These are phyloP conservation scores for Ambrosiella xylebori DNA, from an alignment of 2,329 filamentous ascomycete genomes.

Conservation along the genomic window DNA sequence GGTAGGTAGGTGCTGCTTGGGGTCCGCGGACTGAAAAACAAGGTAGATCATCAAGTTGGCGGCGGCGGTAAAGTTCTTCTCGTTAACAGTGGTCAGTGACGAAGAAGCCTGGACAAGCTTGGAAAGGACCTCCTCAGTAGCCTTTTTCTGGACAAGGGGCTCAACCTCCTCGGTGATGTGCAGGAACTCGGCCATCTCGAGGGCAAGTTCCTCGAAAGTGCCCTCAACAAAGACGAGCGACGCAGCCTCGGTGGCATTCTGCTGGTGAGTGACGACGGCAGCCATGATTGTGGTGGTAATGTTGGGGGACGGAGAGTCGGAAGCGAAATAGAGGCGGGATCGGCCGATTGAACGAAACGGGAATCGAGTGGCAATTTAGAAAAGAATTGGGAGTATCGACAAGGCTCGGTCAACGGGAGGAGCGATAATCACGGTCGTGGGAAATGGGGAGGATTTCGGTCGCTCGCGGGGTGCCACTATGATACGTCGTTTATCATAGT, in stretches of 20 bases:
- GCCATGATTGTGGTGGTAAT: constrained; percentile 18
- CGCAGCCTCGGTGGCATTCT: constrained; percentile 21
- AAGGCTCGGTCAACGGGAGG: background rate
- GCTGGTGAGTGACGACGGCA: constrained; percentile 20
- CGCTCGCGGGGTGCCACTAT: constrained; percentile 4
- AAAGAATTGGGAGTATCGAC: background rate
- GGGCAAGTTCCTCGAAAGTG: constrained; percentile 76
- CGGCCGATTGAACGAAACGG: background rate
- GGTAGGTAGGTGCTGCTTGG: constrained; percentile 68
- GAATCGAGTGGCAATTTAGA: background rate
- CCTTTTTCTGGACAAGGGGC: constrained; percentile 52
- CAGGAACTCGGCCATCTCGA: constrained; percentile 90
- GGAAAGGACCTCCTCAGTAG: constrained; percentile 78
- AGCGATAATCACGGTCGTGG: constrained; percentile 1
- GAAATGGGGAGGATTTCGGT: constrained; percentile 5
- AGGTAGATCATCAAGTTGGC: constrained; percentile 96
- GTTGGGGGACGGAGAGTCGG: background rate
- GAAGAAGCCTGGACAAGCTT: constrained; percentile 70
- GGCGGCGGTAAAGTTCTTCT: constrained; percentile 90
- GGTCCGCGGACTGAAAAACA: constrained; percentile 67
- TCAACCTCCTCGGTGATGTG: constrained; percentile 65
- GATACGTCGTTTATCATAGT: background rate
- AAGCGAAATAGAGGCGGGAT: background rate
- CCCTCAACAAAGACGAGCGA: constrained; percentile 68
- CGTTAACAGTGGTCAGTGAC: constrained; percentile 66